Base-by-base conservation (phyloP, 129 eudicot genomes). In the Pittosporum tobira region DNA sequence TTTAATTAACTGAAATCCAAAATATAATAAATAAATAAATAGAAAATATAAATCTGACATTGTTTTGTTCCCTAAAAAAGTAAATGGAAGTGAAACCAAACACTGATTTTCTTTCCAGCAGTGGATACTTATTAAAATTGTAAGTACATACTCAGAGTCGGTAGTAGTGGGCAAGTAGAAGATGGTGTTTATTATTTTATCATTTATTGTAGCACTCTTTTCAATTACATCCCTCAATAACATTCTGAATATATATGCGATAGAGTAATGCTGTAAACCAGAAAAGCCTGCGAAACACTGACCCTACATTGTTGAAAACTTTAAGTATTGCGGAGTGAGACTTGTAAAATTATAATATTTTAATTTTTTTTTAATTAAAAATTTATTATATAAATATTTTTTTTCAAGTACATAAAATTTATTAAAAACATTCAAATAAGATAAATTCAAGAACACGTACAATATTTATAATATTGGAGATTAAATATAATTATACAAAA, bases 241-340 rank as follows among this genome's bases (percentile, higher is more conserved):
- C 27, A 30, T 57, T 57, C 27, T 57, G 60, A 64, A 59, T 11
- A 48, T 16, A 15, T 36, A 8, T 9, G 22, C 45, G n/a, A n/a
- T n/a, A n/a, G n/a, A n/a, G n/a, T n/a, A 34, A 34, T 56, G 27
- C 61, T 31, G 26, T 55, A 64, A 34, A 51, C 1, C 12, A 56
- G 16, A 63, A 31, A 48, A 49, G 51, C 19, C 50, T 51, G 69
- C 22, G 42, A n/a, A n/a, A 49, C 29, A 34, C 27, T 50, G 69
- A 36, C 69, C 69, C 69, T 38, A 64, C 69, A 49, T 37, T 31
- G 69, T 64, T 64, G 50, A 63, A 63, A 48, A 16, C 29, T 13
- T 20, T 1, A 5, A 2, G 3, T 19, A 4, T 21, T 21, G 14
- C 48, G 5, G 16, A 8, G 22, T n/a, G 7, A 7, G n/a, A n/a